These are phyloP conservation scores for Kodamaea lidongshanica DNA, from an alignment of 805 yeast genomes.

Conservation along the genomic window DNA sequence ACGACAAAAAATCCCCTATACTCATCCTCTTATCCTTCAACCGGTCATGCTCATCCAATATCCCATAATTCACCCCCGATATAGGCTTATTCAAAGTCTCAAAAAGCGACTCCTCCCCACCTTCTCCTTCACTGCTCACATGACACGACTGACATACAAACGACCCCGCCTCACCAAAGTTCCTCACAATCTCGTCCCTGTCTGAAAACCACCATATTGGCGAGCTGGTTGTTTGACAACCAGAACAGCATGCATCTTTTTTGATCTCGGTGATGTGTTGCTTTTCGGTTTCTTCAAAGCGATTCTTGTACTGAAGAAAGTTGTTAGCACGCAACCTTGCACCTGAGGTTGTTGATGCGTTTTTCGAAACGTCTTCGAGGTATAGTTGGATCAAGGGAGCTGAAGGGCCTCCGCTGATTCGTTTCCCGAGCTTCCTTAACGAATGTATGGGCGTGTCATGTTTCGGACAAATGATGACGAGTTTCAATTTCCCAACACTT, in stretches of 20 bases:
- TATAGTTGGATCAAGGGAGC: constrained; percentile 38
- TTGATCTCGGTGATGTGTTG: constrained; percentile 6
- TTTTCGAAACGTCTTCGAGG: constrained; percentile 28
- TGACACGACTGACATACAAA: constrained; percentile 29
- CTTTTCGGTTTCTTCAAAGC: constrained; percentile 10
- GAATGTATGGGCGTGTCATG: constrained; percentile 29
- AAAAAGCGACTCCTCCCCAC: constrained; percentile 14
- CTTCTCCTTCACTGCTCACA: constrained; percentile 12
- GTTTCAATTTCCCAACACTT: constrained; percentile 36
- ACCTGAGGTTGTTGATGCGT: constrained; percentile 17
- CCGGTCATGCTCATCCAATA: constrained; percentile 19
- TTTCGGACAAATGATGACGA: constrained; percentile 38
- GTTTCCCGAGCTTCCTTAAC: constrained; percentile 26
- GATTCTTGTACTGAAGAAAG: constrained; percentile 20
- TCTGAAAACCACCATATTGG: constrained; percentile 34
- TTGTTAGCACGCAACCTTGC: constrained; percentile 28
- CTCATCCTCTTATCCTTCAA: constrained; percentile 8
- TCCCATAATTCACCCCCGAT: constrained; percentile 28
- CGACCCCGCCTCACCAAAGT: constrained; percentile 2
- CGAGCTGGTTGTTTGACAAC: constrained; percentile 22
- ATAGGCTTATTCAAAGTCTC: constrained; percentile 25
- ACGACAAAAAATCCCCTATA: constrained; percentile 3
- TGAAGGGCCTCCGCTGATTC: constrained; percentile 18
- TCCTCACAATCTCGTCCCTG: constrained; percentile 4
- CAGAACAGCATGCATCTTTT: constrained; percentile 12